A percentile compares a stretch with the other conserved stretches of the same genome.
Conservation (phyloP, 768 basidiomycete genomes). For the Mycena pura region DNA sequence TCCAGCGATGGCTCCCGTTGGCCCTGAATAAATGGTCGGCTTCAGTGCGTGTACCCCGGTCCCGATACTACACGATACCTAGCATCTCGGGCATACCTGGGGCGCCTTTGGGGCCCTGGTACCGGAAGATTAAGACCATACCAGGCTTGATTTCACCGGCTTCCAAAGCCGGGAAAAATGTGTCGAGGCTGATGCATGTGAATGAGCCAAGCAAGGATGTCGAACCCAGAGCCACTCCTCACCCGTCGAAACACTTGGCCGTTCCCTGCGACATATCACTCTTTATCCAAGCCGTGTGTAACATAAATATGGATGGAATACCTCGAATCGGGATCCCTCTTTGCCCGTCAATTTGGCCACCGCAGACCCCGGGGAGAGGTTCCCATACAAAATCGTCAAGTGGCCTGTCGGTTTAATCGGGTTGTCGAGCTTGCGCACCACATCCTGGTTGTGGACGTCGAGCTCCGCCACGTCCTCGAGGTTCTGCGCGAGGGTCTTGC, state of each 20-base stretch:
- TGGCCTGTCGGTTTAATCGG: slow-evolving; percentile 91
- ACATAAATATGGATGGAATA: slow-evolving; percentile 32
- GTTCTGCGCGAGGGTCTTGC: slow-evolving; percentile 89
- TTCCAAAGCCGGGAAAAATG: slow-evolving; percentile 77
- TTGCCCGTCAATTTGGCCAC: slow-evolving; percentile 96
- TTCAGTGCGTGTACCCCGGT: neutral
- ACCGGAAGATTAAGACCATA: slow-evolving; percentile 81
- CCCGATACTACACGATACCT: slow-evolving; percentile 32
- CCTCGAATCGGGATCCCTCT: slow-evolving; percentile 86
- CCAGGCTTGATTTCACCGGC: slow-evolving; percentile 79
- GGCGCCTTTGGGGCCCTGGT: slow-evolving; percentile 90
- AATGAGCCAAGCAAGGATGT: neutral
- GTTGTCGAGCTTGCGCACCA: slow-evolving; percentile 72
- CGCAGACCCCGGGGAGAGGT: slow-evolving; percentile 83
- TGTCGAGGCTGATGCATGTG: slow-evolving; percentile 54
- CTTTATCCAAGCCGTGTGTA: neutral
- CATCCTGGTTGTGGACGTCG: slow-evolving; percentile 75
- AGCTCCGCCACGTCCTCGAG: slow-evolving; percentile 77
- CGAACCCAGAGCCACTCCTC: slow-evolving; percentile 7
- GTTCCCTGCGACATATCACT: slow-evolving; percentile 56
- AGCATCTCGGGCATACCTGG: slow-evolving; percentile 89
- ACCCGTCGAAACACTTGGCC: slow-evolving; percentile 83
- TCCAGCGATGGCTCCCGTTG: slow-evolving; percentile 85
- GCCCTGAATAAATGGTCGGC: slow-evolving; percentile 45
- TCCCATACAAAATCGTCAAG: slow-evolving; percentile 87